Evolutionary conservation across 805 yeast genomes (phyloP).

Genomic region (Schwanniomyces polymorphus): DNA sequence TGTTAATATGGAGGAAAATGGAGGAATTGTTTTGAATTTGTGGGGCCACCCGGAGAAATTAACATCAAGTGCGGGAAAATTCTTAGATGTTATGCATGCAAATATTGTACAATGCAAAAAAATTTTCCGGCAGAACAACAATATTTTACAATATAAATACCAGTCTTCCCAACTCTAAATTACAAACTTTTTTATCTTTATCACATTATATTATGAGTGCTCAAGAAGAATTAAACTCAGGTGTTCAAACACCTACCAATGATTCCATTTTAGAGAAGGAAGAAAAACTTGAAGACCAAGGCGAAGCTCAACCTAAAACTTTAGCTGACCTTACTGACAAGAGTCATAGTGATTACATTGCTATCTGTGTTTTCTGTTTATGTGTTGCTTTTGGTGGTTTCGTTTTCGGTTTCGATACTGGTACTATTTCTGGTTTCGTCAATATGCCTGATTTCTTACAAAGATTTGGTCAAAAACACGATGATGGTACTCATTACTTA

Average conservation of each 20-base stretch:
- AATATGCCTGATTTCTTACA: constrained; percentile 56
- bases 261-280: constrained; percentile 23
- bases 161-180: neutral
- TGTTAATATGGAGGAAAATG: neutral
- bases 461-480: constrained; percentile 50
- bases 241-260: constrained; percentile 33
- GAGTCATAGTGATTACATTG: constrained; percentile 29
- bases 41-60: constrained; percentile 3
- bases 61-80: neutral
- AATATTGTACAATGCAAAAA: neutral
- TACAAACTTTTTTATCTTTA: neutral
- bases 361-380: constrained; percentile 44
- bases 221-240: constrained; percentile 24
- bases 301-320: neutral
- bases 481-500: constrained; percentile 41
- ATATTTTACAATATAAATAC: neutral
- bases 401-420: constrained; percentile 78
- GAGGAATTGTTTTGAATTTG: neutral
- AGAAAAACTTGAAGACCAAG: constrained; percentile 5
- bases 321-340: constrained; percentile 27
- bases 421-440: constrained; percentile 72
- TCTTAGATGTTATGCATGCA: neutral
- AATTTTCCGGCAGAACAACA: constrained; percentile 1
- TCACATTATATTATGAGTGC: constrained; percentile 16
- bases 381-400: constrained; percentile 75